Evolutionary conservation across 2,329 filamentous ascomycete genomes (phyloP), one percentile per base, ranked within the genome.

Genomic region (Phyllosticta capitalensis): DNA sequence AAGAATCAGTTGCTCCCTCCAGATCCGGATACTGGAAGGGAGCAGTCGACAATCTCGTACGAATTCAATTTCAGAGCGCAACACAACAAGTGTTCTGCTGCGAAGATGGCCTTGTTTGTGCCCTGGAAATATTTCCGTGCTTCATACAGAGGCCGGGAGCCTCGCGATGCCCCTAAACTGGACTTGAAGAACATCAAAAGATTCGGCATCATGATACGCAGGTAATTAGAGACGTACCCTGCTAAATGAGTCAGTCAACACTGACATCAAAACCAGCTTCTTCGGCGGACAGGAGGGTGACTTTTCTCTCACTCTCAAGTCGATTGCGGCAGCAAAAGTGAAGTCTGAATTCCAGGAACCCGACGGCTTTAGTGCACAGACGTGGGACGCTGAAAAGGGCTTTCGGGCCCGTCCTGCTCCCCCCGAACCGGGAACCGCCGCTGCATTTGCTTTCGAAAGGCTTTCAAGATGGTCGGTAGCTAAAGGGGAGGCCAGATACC

Each of bases 151-250:
- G 90, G 90, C 0, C 82, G 80, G 66, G 78, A 84, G 62, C 80
- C 82, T 68, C 73, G 80, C 19, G 84, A 87, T 72, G 82, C 82
- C 0, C 71, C 77, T 60, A 77, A 80, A 5, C 69, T 94, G 64
- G 76, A 90, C 65, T 66, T 81, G 63, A 76, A 76, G 54, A 75
- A 76, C 51, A 76, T 94, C 48, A 87, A 82, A 72, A 78, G 87
- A 53, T 76, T 92, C 28, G 86, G 84, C 55, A 78, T 94, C 61
- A 92, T 94, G 89, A 88, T 88, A 79, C 77, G 90, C 69, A 94
- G 89, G 89, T 90, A 72, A 61, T 76, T 68, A 3, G 5, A 12
- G 10, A 12, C 12, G 9, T n/a, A 5, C 21, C 9, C 14, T 63
- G 54, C 12, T 54, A 52, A 17, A 10, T 17, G 17, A 24, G 45